Base-by-base conservation (phyloP, 140 eudicot species). In the Bidens hawaiensis region DNA sequence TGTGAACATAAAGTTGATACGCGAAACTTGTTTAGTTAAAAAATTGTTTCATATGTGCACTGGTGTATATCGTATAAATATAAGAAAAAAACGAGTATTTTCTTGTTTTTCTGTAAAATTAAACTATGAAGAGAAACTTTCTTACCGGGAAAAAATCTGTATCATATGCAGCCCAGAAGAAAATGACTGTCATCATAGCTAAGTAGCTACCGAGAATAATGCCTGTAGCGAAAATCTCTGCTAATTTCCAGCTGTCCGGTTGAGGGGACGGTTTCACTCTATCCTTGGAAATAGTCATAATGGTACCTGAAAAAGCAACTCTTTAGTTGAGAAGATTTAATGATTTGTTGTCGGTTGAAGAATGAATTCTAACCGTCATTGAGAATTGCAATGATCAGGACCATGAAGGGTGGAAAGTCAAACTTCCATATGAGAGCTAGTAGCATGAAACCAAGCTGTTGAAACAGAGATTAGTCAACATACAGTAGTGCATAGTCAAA, bases 231-330 rank as follows among this genome's bases (percentile, higher is more conserved):
- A 88, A 88, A 36, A 88, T 88, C 72, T 88, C 96, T 36, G 96
- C 77, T 14, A 88, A 81, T 74, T 88, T 88, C 96, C 96, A 88
- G 83, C 94, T 88, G 78, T 88, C 96, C 2, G 96, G 96, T 63
- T 79, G 52, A 30, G 96, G 96, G 65, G 96, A 88, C 16, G 96
- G 96, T 55, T 84, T 84, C 72, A 88, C 96, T 72, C 94, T 74
- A 75, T 88, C 96, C 79, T 84, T 88, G n/a, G 96, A 88, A 26
- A 88, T 88, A 19, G 96, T 88, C 96, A 88, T 84, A 62, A 88
- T 88, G 18, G 94, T 88, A 71, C 94, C 96, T 88, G 81, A 34
- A 59, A 26, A 43, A 26, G 8, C 18, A 63, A 30, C 46, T 12
- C 48, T 26, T 62, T 30, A 8, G 47, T 4, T 57, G 46, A 18